phyloP scores from a whole-genome alignment of 2,329 filamentous ascomycete genomes.

The Penicillium sclerotiorum region DNA sequence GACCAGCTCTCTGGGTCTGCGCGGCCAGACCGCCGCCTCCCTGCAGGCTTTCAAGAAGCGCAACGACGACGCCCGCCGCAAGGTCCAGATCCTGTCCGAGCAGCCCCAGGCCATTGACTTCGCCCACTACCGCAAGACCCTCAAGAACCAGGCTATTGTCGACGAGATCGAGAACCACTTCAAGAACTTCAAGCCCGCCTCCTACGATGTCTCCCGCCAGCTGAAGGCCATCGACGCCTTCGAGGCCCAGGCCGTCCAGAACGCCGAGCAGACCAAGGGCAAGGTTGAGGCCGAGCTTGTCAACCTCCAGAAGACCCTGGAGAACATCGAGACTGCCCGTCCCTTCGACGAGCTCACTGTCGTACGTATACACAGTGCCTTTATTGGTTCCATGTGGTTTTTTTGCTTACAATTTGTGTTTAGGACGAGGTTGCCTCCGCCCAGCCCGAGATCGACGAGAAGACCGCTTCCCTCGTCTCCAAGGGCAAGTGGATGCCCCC shows the following conservation, averaged over 20 bases:
- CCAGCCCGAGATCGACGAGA: constrained; percentile 96
- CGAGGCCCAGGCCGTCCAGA: constrained; percentile 95
- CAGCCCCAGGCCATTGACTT: constrained; percentile 89
- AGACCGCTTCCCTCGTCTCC: constrained; percentile 89
- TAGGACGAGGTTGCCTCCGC: constrained; percentile 94
- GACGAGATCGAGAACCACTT: constrained; percentile 98
- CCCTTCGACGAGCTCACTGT: constrained; percentile 97
- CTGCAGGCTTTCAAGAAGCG: constrained; percentile 99
- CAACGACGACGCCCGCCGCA: constrained; percentile 97
- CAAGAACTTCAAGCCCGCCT: constrained; percentile 83
- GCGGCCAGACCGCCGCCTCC: constrained; percentile 87
- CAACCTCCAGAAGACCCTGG: constrained; percentile 90
- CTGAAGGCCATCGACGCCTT: constrained; percentile 98
- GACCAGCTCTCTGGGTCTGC: constrained; percentile 89
- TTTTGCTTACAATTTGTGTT: constrained; percentile 18
- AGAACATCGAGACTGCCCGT: constrained; percentile 95
- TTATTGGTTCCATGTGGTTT: constrained; percentile 1
- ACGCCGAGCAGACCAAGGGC: constrained; percentile 93
- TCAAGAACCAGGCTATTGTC: constrained; percentile 95
- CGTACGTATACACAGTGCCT: constrained; percentile 59
- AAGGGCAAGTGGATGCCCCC: constrained; percentile 98
- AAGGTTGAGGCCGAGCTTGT: constrained; percentile 93
- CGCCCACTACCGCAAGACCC: constrained; percentile 80
- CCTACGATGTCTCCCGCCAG: constrained; percentile 91
- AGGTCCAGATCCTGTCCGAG: constrained; percentile 81